Base-by-base conservation (phyloP, 2,329 filamentous ascomycete species). In the Fusarium avenaceum region DNA sequence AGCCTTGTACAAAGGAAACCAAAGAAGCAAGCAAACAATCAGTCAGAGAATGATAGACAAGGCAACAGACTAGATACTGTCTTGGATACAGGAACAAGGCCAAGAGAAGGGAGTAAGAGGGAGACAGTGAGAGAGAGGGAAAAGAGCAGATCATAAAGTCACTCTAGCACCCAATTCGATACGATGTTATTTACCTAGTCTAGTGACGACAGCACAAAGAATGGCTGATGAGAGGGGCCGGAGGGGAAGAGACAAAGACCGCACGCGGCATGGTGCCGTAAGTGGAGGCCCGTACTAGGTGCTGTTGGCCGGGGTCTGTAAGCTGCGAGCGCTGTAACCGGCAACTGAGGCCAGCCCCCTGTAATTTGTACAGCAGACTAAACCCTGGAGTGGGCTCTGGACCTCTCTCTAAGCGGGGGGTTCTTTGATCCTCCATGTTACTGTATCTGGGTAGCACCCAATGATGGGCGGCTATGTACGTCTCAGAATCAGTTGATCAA, bases 201-300 rank as follows among this genome's bases (percentile, higher is more conserved):
- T 54, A 50, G 38, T 57, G 59, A 69, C 59, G 64, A 46, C 65
- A 30, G 28, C 10, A 30, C 28, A 30, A 44, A 39, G 39, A 26
- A 53, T 59, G 65, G 64, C 63, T 63, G 64, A 68, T 65, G 54
- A 61, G 61, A 68, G 54, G 47, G 46, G 53, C 28, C n/a, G 47
- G 42, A 63, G 44, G 40, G 57, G 20, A 38, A 54, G 44, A 47
- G 50, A 59, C 52, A 22, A 53, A 50, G 54, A 47, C 57, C 51
- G 65, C 65, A 69, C 65, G 47, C 65, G 61, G 65, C 63, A 69
- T 69, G 57, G 65, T 55, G 51, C 60, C 52, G 55, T 46, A 60
- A 63, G 62, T 56, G 50, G 54, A 69, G 50, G 24, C 22, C 22
- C 22, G 22, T 24, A 7, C 24, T 24, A 24, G 24, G 55, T 44